Evolutionary conservation across 164 flowering plant species (phyloP).

Genomic region (Vitis rupestris): DNA sequence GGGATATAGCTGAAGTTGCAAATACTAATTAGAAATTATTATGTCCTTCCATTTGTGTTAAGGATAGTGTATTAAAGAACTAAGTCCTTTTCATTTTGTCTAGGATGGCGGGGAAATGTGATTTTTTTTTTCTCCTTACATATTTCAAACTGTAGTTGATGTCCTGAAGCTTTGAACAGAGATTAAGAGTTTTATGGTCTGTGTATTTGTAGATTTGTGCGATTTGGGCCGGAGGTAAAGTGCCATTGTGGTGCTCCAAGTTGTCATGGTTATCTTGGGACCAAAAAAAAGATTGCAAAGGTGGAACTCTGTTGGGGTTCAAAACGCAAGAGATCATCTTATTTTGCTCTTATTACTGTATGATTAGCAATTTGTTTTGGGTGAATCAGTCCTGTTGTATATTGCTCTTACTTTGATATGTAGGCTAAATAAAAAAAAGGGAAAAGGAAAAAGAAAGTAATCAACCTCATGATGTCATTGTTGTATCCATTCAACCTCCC

Average conservation of each 20-base stretch:
- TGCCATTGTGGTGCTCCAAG: conserved; percentile 80
- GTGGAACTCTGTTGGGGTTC: conserved; percentile 48
- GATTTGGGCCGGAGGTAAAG: conserved; percentile 73
- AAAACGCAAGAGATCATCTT: conserved; percentile 52
- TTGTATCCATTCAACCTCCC: too few relatives aligned
- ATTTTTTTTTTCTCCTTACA: background rate
- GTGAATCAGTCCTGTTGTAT: background rate
- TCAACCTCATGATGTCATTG: too few relatives aligned
- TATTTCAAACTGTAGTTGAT: background rate
- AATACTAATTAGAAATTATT: background rate
- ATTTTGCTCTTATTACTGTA: conserved; percentile 21
- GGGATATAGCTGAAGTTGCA: too few relatives aligned
- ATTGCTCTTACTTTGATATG: background rate
- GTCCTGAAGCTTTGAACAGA: background rate
- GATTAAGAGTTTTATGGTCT: background rate
- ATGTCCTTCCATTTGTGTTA: background rate
- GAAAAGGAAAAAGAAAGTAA: too few relatives aligned
- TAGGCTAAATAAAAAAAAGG: too few relatives aligned
- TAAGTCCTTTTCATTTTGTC: too few relatives aligned
- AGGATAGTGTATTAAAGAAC: background rate
- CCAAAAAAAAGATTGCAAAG: conserved; percentile 50
- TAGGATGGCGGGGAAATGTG: too few relatives aligned
- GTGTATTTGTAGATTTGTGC: conserved; percentile 63
- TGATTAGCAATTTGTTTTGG: conserved; percentile 6
- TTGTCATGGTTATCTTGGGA: conserved; percentile 83